Conservation (phyloP, 805 yeast species). For the Kodamaea hsintzibuensis region DNA sequence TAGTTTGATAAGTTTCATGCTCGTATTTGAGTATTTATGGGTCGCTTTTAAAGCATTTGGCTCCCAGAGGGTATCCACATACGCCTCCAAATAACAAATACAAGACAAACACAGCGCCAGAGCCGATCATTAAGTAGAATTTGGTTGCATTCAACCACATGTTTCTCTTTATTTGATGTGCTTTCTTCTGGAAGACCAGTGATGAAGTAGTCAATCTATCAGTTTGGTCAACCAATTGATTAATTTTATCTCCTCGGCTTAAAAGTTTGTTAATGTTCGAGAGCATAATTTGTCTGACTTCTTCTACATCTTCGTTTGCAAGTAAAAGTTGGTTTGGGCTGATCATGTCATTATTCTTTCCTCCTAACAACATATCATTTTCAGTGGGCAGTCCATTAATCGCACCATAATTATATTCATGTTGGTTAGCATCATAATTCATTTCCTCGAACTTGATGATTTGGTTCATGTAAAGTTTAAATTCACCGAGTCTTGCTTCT, state of each 20-base stretch:
- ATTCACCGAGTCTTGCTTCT: conserved; percentile 43
- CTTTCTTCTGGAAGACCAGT: conserved; percentile 66
- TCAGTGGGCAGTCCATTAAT: conserved; percentile 16
- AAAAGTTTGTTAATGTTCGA: conserved; percentile 71
- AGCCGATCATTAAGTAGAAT: conserved; percentile 30
- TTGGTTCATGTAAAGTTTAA: conserved; percentile 56
- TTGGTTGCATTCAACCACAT: conserved; percentile 70
- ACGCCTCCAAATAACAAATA: conserved; percentile 51
- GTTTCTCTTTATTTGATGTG: conserved; percentile 59
- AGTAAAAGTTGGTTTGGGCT: conserved; percentile 38
- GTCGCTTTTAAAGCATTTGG: conserved; percentile 2
- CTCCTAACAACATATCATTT: conserved; percentile 15
- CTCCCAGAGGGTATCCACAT: conserved; percentile 56
- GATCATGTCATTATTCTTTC: conserved; percentile 21
- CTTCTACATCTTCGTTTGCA: conserved; percentile 58
- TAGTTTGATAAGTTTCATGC: too few relatives aligned
- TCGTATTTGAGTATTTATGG: background rate
- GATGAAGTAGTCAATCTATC: conserved; percentile 68
- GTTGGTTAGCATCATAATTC: conserved; percentile 39
- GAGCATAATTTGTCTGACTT: conserved; percentile 67
- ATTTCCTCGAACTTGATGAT: conserved; percentile 55
- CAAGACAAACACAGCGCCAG: conserved; percentile 23
- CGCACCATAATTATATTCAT: conserved; percentile 37
- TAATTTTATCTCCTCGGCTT: conserved; percentile 76
- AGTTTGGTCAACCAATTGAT: conserved; percentile 74